Evolutionary conservation across 108 stramenopile genomes (phyloP), one percentile per base, ranked within the genome.

Genomic region (Fragilariopsis cylindrus): DNA sequence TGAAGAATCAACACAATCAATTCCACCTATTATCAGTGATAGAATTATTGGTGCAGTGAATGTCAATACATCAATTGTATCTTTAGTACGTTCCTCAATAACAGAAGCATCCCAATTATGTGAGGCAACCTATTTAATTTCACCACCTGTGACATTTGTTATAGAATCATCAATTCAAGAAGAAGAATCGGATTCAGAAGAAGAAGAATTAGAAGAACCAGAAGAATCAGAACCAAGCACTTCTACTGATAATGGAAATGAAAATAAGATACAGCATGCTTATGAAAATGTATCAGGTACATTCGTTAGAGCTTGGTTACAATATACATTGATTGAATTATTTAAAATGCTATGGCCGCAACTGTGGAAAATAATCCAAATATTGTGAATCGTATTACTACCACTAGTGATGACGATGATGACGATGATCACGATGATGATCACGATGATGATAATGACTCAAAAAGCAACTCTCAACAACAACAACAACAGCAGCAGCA

Each of bases 241-340:
- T 48, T 16, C 44, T 40, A 13, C 41, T 43, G 0, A 46, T 2
- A 15, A 2, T 30, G 30, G 30, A 30, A 30, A 30, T 30, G 30
- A 54, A 54, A 13, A 54, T 1, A 54, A 54, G 53, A 54, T 54
- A n/a, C 62, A n/a, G n/a, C n/a, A 13, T n/a, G 11, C 2, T 15
- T 55, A 65, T 12, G 76, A 71, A 41, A 67, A 76, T 52, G 44
- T 69, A 3, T 70, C 78, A 8, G 66, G 77, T 8, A 88, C 92
- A 15, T 65, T 89, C 43, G 85, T 94, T 39, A 87, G 89, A 8
- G 85, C 93, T 8, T 94, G 93, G 93, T 48, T 89, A 40, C 89
- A 90, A 78, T 88, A 91, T 74, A 79, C 85, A 3, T 65, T 94
- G 48, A 89, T 94, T 21, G 93, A 94, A 82, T 54, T 94, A 7